Percentiles rank a stretch among this genome's conserved stretches.
phyloP scores from a whole-genome alignment of 129 eudicot genomes.

The Arctium minus region DNA sequence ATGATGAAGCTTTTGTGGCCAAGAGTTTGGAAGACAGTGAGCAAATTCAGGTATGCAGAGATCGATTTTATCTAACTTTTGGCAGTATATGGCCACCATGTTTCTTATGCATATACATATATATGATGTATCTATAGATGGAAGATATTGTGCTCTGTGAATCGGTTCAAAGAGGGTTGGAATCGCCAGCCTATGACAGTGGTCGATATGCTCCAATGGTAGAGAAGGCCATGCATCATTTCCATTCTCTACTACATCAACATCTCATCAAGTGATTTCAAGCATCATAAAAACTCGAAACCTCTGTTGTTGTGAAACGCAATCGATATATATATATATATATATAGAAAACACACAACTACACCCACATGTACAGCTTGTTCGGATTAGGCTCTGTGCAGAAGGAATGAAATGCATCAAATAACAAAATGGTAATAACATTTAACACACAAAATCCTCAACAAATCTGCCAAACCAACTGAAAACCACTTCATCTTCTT shows the following conservation, averaged over 20 bases:
- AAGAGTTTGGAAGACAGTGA: constrained; percentile 70
- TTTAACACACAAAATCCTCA: constrained; percentile 2
- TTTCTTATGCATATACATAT: background rate
- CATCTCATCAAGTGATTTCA: constrained; percentile 32
- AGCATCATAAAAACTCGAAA: background rate
- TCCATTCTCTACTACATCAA: constrained; percentile 60
- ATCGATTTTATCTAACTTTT: background rate
- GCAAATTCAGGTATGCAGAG: constrained; percentile 59
- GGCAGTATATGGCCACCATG: background rate
- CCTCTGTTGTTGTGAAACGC: background rate
- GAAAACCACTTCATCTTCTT: background rate
- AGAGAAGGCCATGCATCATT: constrained; percentile 92
- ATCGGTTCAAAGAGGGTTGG: constrained; percentile 81
- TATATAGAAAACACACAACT: background rate
- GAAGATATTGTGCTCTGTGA: constrained; percentile 77
- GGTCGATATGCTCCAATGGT: constrained; percentile 75
- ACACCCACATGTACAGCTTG: constrained; percentile 22
- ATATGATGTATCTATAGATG: constrained; percentile 38
- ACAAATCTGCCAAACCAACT: background rate
- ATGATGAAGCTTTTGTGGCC: constrained; percentile 50
- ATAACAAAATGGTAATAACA: constrained; percentile 12
- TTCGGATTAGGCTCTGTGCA: constrained; percentile 7
- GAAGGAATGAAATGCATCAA: background rate
- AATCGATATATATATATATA: background rate
- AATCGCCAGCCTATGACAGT: constrained; percentile 65